phyloP scores from a whole-genome alignment of 345 rosid genomes.

The Eucalyptus globulus region DNA sequence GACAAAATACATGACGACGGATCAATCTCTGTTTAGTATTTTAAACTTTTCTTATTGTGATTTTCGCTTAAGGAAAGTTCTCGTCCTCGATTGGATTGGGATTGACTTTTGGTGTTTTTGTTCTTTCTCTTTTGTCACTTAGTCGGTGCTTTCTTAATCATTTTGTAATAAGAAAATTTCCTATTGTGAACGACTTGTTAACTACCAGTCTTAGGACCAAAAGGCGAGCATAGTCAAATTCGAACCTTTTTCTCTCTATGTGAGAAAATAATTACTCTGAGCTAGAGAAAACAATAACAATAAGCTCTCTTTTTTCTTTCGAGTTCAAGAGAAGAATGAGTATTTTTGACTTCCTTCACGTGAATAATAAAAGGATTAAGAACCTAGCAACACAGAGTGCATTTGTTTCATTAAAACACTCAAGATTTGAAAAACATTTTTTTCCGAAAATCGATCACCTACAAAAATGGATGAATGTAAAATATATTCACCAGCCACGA shows the following conservation, averaged over 20 bases:
- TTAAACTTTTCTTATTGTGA: background rate
- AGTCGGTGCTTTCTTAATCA: background rate
- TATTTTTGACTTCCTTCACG: background rate
- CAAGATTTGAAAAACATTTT: too few relatives aligned
- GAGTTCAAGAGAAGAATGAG: background rate
- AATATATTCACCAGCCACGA: too few relatives aligned
- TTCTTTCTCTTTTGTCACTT: background rate
- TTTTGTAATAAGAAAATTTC: background rate
- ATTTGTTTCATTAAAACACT: too few relatives aligned
- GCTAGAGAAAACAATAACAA: background rate
- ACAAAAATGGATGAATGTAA: too few relatives aligned
- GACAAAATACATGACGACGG: background rate
- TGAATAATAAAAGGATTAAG: background rate
- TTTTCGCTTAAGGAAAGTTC: accelerated
- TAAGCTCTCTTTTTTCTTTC: background rate
- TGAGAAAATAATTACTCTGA: background rate
- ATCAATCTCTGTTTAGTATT: background rate
- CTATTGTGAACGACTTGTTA: background rate
- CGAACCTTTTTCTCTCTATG: background rate
- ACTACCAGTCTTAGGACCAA: background rate
- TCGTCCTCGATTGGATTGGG: background rate
- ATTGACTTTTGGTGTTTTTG: background rate
- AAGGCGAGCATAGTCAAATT: background rate
- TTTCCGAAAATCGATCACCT: accelerated
- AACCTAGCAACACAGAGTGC: background rate